These are phyloP conservation scores for Coccomyxa sp. DNA, from an alignment of 139 green algal species.

Conservation along the genomic window DNA sequence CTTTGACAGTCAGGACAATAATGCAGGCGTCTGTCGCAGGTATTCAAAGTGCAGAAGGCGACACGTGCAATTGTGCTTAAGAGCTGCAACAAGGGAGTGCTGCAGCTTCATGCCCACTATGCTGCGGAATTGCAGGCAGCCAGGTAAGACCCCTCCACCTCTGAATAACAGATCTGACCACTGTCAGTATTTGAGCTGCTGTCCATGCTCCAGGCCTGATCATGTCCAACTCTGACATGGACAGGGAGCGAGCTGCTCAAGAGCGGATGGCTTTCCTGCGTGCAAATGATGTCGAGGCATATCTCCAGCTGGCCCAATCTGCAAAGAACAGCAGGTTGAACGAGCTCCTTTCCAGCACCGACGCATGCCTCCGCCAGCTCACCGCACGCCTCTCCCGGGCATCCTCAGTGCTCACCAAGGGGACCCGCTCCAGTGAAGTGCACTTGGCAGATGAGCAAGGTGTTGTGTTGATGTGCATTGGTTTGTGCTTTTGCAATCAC, in stretches of 20 bases:
- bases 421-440: background rate
- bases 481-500: background rate
- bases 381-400: slow-evolving; percentile 8
- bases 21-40: no score
- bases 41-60: no score
- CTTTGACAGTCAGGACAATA: no score
- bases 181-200: no score
- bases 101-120: no score
- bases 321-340: slow-evolving; percentile 46
- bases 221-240: background rate
- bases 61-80: no score
- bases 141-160: no score
- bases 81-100: no score
- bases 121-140: no score
- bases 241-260: slow-evolving; percentile 37
- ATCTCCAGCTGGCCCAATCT: slow-evolving; percentile 64
- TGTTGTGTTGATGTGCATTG: background rate
- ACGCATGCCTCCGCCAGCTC: slow-evolving; percentile 56
- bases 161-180: no score
- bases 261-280: slow-evolving; percentile 65
- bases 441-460: background rate
- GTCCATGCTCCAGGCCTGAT: background rate
- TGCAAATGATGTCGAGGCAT: slow-evolving; percentile 69
- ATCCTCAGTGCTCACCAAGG: background rate
- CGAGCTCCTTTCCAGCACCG: slow-evolving; percentile 53